Percentiles rank a stretch among this genome's conserved stretches.
Evolutionary conservation across 2,329 filamentous ascomycete genomes (phyloP).

Genomic region (Septoria petroselini): DNA sequence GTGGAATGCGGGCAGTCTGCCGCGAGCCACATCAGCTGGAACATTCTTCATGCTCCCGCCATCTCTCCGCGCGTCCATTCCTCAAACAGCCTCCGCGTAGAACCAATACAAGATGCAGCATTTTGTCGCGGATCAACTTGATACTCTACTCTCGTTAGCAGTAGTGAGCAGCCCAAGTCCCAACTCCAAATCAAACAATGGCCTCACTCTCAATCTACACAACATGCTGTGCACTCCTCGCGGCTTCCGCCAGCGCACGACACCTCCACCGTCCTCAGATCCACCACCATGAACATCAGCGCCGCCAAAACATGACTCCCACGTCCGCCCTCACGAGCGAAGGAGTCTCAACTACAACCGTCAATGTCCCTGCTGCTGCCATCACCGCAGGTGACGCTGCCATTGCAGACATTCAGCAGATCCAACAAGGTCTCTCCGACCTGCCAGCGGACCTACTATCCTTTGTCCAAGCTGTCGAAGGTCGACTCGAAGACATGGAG

Average conservation of each 20-base stretch:
- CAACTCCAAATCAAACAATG: constrained; percentile 1
- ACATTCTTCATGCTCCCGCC: constrained; percentile 21
- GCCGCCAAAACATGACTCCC: background rate
- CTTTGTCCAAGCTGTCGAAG: constrained; percentile 19
- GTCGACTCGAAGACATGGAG: constrained; percentile 20
- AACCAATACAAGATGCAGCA: constrained; percentile 5
- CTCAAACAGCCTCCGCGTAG: constrained; percentile 14
- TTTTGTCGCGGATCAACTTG: too few species aligned
- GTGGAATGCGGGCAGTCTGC: constrained; percentile 8
- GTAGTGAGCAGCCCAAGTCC: background rate
- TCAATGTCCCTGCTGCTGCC: background rate
- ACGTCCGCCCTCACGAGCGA: background rate
- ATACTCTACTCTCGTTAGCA: background rate
- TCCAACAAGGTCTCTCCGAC: constrained; percentile 21
- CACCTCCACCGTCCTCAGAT: constrained; percentile 13
- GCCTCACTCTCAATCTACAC: background rate
- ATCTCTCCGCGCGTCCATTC: constrained; percentile 13
- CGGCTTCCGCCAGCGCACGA: background rate
- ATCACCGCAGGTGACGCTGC: constrained; percentile 21
- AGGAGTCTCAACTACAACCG: background rate
- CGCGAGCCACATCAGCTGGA: constrained; percentile 6
- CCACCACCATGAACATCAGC: constrained; percentile 10
- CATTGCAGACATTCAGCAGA: constrained; percentile 23
- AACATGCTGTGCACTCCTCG: constrained; percentile 3
- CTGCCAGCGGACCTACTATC: constrained; percentile 21